Evolutionary conservation across 352 stramenopile species (phyloP).

Genomic region (Blastocystis sp.): DNA sequence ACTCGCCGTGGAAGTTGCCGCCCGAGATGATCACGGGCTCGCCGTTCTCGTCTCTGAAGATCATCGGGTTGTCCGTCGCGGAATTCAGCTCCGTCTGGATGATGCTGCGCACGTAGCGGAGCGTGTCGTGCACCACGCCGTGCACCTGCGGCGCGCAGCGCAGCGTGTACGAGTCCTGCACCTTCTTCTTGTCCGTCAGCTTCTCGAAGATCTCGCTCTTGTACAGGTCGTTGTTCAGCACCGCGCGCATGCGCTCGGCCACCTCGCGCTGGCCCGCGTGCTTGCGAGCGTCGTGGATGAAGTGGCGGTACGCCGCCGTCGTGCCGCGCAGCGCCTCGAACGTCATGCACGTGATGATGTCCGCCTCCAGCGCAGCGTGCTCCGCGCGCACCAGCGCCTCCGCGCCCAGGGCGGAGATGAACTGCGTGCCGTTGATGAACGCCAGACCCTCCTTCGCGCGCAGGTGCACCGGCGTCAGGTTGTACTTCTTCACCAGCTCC

Average conservation of each 20-base stretch:
- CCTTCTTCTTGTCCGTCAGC: conserved; percentile 86
- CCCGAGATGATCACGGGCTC: conserved; percentile 86
- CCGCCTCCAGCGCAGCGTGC: conserved; percentile 82
- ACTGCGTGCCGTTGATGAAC: conserved; percentile 88
- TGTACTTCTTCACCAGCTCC: conserved; percentile 78
- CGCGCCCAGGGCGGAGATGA: conserved; percentile 85
- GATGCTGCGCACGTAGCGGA: conserved; percentile 84
- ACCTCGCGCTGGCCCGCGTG: conserved; percentile 84
- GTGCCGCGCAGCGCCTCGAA: conserved; percentile 86
- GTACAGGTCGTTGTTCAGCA: conserved; percentile 79
- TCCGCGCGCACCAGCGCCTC: conserved; percentile 83
- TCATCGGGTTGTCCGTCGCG: conserved; percentile 87
- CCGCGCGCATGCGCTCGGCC: conserved; percentile 82
- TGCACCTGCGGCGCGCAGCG: conserved; percentile 87
- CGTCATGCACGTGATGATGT: conserved; percentile 83
- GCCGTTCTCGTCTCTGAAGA: conserved; percentile 81
- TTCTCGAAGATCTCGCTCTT: conserved; percentile 85
- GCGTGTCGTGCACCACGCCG: conserved; percentile 85
- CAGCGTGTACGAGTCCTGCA: conserved; percentile 87
- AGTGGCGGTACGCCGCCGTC: conserved; percentile 85
- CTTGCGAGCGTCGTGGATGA: conserved; percentile 84
- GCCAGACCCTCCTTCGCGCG: conserved; percentile 86
- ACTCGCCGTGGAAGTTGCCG: conserved; percentile 88
- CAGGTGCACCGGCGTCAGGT: conserved; percentile 80
- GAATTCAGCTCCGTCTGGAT: conserved; percentile 88